Percentiles rank a stretch among this genome's conserved stretches.
Evolutionary conservation across 2,329 filamentous ascomycete species (phyloP).

Genomic region (Paramyrothecium sp.): DNA sequence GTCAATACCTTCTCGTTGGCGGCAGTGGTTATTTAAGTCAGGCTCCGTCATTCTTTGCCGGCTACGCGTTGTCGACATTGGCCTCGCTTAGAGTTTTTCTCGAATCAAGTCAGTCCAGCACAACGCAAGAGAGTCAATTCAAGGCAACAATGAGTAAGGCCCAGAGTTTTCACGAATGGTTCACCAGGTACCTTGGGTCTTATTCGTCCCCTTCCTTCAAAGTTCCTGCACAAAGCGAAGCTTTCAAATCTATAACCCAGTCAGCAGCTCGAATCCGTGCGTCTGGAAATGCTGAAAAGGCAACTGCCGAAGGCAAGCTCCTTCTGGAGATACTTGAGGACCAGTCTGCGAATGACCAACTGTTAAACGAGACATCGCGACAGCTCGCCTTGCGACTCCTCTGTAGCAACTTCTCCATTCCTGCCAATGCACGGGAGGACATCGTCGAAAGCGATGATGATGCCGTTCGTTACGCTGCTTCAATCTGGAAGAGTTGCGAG

Average conservation of each 20-base stretch:
- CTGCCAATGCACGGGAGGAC: conserved; percentile 47
- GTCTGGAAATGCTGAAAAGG: conserved; percentile 67
- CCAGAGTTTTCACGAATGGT: conserved; percentile 74
- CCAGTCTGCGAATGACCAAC: conserved; percentile 54
- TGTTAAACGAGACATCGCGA: conserved; percentile 70
- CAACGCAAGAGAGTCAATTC: conserved; percentile 83
- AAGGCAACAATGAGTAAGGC: conserved; percentile 74
- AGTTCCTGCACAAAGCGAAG: conserved; percentile 45
- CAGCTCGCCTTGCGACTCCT: conserved; percentile 71
- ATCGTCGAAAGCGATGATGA: conserved; percentile 66
- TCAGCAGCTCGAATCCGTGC: conserved; percentile 67
- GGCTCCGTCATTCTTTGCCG: conserved; percentile 74
- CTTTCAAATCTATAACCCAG: conserved; percentile 66
- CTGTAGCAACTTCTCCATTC: conserved; percentile 70
- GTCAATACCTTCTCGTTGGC: conserved; percentile 75
- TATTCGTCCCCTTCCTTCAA: conserved; percentile 58
- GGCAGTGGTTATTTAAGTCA: conserved; percentile 64
- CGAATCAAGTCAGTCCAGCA: conserved; percentile 71
- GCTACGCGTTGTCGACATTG: conserved; percentile 75
- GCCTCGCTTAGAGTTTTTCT: conserved; percentile 77
- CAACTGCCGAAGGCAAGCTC: conserved; percentile 74
- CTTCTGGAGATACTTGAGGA: conserved; percentile 80
- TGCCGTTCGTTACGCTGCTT: conserved; percentile 59
- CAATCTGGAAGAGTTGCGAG: conserved; percentile 75
- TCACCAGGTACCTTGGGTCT: conserved; percentile 64